Conservation (phyloP, 345 rosid species). For the Raphanus raphanistrum region DNA sequence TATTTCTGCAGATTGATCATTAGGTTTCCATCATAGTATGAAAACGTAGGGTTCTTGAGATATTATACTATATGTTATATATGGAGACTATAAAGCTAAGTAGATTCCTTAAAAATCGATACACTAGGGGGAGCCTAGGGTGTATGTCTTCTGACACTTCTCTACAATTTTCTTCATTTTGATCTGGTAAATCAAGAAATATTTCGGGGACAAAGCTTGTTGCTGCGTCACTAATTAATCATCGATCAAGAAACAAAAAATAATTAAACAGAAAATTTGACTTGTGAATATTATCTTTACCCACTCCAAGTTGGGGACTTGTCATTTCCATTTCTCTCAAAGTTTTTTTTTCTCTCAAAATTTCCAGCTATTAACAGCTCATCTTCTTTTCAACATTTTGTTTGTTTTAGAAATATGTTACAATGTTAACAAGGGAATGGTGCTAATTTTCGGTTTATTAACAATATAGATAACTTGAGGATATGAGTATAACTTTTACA, state of each 20-base stretch:
- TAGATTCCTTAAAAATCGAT: conserved; percentile 34
- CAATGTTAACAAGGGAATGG: no score
- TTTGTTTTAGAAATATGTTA: neutral
- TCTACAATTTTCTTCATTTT: neutral
- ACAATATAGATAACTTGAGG: neutral
- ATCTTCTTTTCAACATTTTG: conserved; percentile 9
- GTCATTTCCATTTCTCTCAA: conserved; percentile 29
- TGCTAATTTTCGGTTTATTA: neutral
- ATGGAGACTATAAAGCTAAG: conserved; percentile 2
- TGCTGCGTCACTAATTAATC: conserved; percentile 20
- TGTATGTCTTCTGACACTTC: conserved; percentile 32
- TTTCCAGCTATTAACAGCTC: conserved; percentile 32
- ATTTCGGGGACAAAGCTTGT: conserved; percentile 7
- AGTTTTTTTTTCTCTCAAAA: neutral
- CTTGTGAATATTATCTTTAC: conserved; percentile 4
- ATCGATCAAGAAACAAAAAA: conserved; percentile 11
- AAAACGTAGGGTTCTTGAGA: conserved; percentile 17
- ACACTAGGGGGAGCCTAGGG: conserved; percentile 21
- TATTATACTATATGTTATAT: neutral
- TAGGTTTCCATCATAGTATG: conserved; percentile 31
- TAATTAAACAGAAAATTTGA: neutral
- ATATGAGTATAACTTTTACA: neutral
- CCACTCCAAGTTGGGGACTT: conserved; percentile 27
- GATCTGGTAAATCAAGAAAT: conserved; percentile 14
- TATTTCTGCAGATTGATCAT: conserved; percentile 29